Evolutionary conservation across 345 rosid genomes (phyloP).

Genomic region (Carallia brachiata): DNA sequence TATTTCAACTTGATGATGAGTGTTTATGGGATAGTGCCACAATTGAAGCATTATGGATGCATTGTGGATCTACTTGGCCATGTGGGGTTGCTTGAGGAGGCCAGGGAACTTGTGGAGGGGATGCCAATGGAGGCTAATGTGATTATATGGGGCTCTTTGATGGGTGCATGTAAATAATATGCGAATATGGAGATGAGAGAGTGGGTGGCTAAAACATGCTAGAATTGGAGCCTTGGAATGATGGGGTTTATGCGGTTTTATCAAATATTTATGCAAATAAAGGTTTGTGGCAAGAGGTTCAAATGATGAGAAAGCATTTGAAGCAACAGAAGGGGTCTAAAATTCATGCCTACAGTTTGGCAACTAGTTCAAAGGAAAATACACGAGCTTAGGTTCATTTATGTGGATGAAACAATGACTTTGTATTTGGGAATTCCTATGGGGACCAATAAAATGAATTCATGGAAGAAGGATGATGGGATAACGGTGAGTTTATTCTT

Average conservation of each 20-base stretch:
- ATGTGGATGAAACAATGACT: too few relatives aligned
- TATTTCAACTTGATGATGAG: conserved; percentile 62
- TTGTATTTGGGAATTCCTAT: too few relatives aligned
- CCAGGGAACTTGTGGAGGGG: conserved; percentile 56
- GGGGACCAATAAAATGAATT: too few relatives aligned
- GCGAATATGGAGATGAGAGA: conserved; percentile 75
- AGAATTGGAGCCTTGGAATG: conserved; percentile 77
- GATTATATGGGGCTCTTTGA: conserved; percentile 77
- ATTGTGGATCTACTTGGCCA: conserved; percentile 75
- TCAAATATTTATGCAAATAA: conserved; percentile 74
- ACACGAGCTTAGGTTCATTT: background rate
- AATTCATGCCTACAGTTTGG: conserved; percentile 64
- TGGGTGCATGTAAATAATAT: conserved; percentile 89
- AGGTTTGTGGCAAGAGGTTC: conserved; percentile 83
- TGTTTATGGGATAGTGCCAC: conserved; percentile 46
- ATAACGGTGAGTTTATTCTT: background rate
- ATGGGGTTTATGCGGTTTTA: conserved; percentile 77
- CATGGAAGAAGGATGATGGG: too few relatives aligned
- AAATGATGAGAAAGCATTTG: conserved; percentile 59
- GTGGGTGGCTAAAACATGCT: conserved; percentile 72
- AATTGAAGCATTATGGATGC: conserved; percentile 69
- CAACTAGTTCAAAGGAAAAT: conserved; percentile 29
- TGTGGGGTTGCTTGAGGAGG: conserved; percentile 67
- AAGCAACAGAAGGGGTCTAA: conserved; percentile 52
- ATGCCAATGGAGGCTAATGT: conserved; percentile 81